Base-by-base conservation (phyloP, 73 alveolate species). In the Urostyla sp. region DNA sequence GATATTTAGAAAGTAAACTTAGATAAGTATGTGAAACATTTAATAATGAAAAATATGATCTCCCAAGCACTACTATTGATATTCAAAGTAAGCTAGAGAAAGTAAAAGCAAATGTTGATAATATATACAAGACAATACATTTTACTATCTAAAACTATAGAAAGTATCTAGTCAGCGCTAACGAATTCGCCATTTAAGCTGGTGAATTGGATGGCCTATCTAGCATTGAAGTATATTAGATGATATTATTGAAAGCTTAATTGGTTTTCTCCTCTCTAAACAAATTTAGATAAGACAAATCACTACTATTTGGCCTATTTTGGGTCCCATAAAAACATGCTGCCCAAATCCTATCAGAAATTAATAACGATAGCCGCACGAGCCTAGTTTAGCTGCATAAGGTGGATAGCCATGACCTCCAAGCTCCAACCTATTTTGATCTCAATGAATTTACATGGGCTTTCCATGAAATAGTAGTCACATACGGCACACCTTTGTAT, bases 401-500 rank as follows among this genome's bases (percentile, higher is more conserved):
- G 16, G 85, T 73, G 20, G 63, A 35, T 23, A 54, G 52, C 10
- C 82, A 76, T 20, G 61, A 67, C 21, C 34, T 83, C 11, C 88
- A 58, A 27, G 97, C 92, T 36, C 99, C 99, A 0, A 95, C 99
- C 18, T 93, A 84, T 90, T 93, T 95, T 85, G 82, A 90, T 79
- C 66, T 92, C 18, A 97, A 97, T 72, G 99, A 92, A 52, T 94
- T 97, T 61, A 87, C 95, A 8, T 78, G 57, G 51, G 94, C 97
- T 11, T 95, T 95, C 84, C 97, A 97, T 74, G 98, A 94, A 80
- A 90, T 97, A 7, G 98, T 94, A 11, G 92, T 92, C 53, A 97
- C 99, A 36, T 97, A 97, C 75, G 99, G 99, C 38, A 95, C 94
- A 8, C 99, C 99, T 0, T 76, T 89, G 57, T 97, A 95, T 80